Percentiles rank a stretch among this genome's conserved stretches.
phyloP scores from a whole-genome alignment of 2,329 filamentous ascomycete genomes.

The Chaetomium strumarium region DNA sequence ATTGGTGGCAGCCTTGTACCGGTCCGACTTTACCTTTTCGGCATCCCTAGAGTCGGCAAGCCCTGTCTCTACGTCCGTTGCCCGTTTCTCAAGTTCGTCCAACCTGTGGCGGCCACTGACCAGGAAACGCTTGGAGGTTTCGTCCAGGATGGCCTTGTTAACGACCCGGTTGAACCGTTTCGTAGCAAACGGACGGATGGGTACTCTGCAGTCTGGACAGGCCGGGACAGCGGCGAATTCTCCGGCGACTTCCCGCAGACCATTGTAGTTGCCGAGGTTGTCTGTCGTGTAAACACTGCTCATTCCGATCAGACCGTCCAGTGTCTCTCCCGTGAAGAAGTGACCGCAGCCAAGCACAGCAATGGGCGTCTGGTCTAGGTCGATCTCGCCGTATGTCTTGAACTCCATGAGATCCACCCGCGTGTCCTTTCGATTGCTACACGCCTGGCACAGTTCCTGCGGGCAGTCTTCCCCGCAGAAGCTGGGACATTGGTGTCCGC shows the following conservation, averaged over 20 bases:
- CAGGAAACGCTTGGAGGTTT: slow-evolving; percentile 61
- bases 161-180: slow-evolving; percentile 56
- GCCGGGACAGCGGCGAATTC: slow-evolving; percentile 37
- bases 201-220: slow-evolving; percentile 56
- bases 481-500: slow-evolving; percentile 58
- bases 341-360: slow-evolving; percentile 60
- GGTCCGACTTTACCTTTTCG: background rate
- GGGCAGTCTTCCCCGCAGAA: slow-evolving; percentile 62
- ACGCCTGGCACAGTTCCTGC: slow-evolving; percentile 50
- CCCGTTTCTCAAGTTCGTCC: slow-evolving; percentile 24
- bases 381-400: slow-evolving; percentile 48
- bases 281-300: slow-evolving; percentile 42
- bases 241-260: slow-evolving; percentile 44
- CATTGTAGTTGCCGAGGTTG: slow-evolving; percentile 28
- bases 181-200: slow-evolving; percentile 47
- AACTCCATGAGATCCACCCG: slow-evolving; percentile 53
- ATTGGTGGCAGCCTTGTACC: background rate
- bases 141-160: slow-evolving; percentile 53
- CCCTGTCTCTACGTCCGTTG: slow-evolving; percentile 25
- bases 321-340: slow-evolving; percentile 51
- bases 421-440: slow-evolving; percentile 36
- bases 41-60: slow-evolving; percentile 17
- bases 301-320: slow-evolving; percentile 58
- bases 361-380: slow-evolving; percentile 54
- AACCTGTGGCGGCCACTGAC: slow-evolving; percentile 35